Conservation (phyloP, 2,329 filamentous ascomycete species). For the Talaromyces islandicus region DNA sequence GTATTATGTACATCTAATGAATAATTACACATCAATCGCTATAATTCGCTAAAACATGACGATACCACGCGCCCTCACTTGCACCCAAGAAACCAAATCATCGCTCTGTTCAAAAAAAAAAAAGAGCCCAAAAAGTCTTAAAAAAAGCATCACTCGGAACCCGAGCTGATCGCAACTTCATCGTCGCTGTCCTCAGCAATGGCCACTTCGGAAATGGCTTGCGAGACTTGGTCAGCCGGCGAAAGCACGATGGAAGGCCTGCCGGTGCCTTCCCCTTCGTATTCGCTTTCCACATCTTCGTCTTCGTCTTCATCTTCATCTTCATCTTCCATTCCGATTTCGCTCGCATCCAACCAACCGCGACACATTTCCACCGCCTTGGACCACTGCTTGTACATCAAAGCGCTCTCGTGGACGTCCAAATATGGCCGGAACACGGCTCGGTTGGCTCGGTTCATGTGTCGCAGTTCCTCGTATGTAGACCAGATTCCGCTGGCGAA, state of each 20-base stretch:
- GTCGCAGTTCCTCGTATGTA: slow-evolving; percentile 64
- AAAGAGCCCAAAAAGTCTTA: background rate
- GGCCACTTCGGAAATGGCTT: background rate
- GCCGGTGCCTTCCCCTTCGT: background rate
- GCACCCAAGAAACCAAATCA: background rate
- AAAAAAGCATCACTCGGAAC: background rate
- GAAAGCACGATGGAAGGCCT: background rate
- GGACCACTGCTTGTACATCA: slow-evolving; percentile 66
- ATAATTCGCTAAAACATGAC: background rate
- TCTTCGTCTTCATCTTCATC: slow-evolving; percentile 1
- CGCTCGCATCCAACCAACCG: slow-evolving; percentile 52
- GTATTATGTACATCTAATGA: background rate
- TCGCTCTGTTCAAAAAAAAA: background rate
- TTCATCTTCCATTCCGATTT: slow-evolving; percentile 17
- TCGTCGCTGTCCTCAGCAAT: background rate
- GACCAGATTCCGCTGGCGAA: slow-evolving; percentile 76
- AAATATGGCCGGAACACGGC: slow-evolving; percentile 66
- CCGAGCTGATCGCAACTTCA: background rate
- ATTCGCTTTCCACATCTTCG: background rate
- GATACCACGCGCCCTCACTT: background rate
- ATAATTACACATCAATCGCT: background rate
- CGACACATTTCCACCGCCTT: slow-evolving; percentile 73
- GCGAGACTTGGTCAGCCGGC: background rate
- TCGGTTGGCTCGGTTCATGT: slow-evolving; percentile 65
- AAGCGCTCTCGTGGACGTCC: slow-evolving; percentile 50